Evolutionary conservation across 2,329 filamentous ascomycete genomes (phyloP).

Genomic region (Clarireedia paspali): DNA sequence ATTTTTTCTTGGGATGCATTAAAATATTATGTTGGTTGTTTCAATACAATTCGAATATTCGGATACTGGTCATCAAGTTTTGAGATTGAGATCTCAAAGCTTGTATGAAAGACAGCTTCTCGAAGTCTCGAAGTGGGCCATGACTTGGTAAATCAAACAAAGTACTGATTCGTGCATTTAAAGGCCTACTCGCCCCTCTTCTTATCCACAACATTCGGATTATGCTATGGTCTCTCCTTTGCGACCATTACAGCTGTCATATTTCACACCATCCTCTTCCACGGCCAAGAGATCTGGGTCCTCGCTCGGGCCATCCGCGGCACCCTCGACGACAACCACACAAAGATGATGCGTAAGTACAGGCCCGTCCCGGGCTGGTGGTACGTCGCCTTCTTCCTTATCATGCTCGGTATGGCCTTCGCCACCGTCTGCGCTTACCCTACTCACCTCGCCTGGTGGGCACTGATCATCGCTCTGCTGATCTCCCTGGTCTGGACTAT

Average conservation of each 20-base stretch:
- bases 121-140: conserved; percentile 19
- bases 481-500: conserved; percentile 33
- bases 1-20: too few species aligned
- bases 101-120: too few species aligned
- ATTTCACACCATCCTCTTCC: conserved; percentile 59
- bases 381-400: conserved; percentile 40
- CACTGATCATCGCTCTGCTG: conserved; percentile 21
- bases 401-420: conserved; percentile 37
- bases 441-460: conserved; percentile 20
- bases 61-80: too few species aligned
- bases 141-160: background rate
- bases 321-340: conserved; percentile 29
- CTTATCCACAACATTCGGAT: conserved; percentile 63
- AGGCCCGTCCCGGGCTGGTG: conserved; percentile 49
- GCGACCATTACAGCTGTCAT: conserved; percentile 63
- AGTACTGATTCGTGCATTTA: conserved; percentile 34
- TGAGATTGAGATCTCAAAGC: too few species aligned
- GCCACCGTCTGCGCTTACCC: conserved; percentile 11
- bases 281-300: conserved; percentile 58
- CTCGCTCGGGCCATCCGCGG: conserved; percentile 57
- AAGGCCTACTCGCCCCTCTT: conserved; percentile 64
- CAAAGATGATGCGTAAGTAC: conserved; percentile 49
- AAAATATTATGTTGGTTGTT: too few species aligned
- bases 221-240: conserved; percentile 65
- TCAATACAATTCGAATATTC: too few species aligned